Evolutionary conservation across 768 basidiomycete species (phyloP).

Genomic region (Leccinellum rugosiceps): DNA sequence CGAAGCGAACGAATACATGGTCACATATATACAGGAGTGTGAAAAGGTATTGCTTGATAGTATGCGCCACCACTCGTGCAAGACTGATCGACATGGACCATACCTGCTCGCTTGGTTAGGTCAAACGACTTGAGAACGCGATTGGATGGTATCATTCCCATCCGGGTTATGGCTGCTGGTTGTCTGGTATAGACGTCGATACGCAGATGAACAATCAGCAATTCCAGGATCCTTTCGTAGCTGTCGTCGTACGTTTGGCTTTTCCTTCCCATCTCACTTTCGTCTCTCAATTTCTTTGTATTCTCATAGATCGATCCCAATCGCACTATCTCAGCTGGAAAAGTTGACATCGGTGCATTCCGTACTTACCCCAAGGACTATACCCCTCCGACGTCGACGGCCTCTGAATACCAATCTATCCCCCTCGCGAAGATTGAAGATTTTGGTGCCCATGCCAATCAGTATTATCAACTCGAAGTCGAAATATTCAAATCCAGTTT

Average conservation of each 20-base stretch:
- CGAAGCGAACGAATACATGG: constrained; percentile 99
- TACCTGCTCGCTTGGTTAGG: constrained; percentile 40
- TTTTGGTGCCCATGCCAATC: constrained; percentile 96
- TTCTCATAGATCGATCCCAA: constrained; percentile 86
- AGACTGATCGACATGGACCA: not conserved
- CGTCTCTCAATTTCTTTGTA: not conserved
- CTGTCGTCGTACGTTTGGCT: constrained; percentile 74
- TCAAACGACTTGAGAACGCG: constrained; percentile 78
- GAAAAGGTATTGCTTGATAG: constrained; percentile 55
- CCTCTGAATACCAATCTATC: constrained; percentile 93
- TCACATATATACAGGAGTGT: constrained; percentile 80
- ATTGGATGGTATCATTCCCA: constrained; percentile 99
- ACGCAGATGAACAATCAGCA: constrained; percentile 96
- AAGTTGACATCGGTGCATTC: constrained; percentile 99
- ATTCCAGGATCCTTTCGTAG: constrained; percentile 94
- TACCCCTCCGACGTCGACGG: constrained; percentile 66
- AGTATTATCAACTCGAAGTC: constrained; percentile 93
- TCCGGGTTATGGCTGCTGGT: constrained; percentile 99
- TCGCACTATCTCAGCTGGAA: constrained; percentile 96
- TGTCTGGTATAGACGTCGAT: constrained; percentile 97
- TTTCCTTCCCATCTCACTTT: not conserved
- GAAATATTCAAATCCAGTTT: constrained; percentile 92
- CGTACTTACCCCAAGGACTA: constrained; percentile 96
- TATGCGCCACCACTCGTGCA: not conserved
- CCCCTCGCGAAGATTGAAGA: constrained; percentile 97